Conservation (phyloP, 805 yeast genomes). For the Isabelozyma rhagii region DNA sequence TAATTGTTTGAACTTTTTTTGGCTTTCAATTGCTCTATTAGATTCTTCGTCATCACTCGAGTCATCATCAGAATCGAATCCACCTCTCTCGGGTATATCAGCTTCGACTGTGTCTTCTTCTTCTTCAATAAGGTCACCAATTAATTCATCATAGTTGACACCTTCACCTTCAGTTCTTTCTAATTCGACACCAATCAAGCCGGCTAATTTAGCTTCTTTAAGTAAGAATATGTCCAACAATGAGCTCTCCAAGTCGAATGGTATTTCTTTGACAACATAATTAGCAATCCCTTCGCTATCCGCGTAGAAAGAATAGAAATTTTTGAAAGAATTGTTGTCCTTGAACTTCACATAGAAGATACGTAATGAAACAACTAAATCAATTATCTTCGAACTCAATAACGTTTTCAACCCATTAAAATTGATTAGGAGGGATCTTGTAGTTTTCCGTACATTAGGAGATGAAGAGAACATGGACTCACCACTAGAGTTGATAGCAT, state of each 20-base stretch:
- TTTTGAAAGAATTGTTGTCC: constrained; percentile 21
- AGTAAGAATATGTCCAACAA: constrained; percentile 44
- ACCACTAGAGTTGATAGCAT: neutral
- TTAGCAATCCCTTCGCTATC: constrained; percentile 12
- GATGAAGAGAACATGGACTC: constrained; percentile 3
- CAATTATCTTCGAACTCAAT: constrained; percentile 24
- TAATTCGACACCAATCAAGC: constrained; percentile 29
- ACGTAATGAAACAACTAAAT: constrained; percentile 29
- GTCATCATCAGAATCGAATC: neutral
- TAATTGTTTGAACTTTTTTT: constrained; percentile 1
- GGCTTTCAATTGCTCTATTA: neutral
- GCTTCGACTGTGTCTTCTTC: constrained; percentile 9
- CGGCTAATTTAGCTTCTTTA: constrained; percentile 47
- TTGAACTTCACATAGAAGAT: constrained; percentile 29
- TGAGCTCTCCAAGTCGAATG: constrained; percentile 23
- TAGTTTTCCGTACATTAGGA: constrained; percentile 1
- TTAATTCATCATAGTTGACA: constrained; percentile 33
- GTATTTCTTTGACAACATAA: constrained; percentile 19
- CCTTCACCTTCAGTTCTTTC: constrained; percentile 55
- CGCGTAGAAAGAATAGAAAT: constrained; percentile 33
- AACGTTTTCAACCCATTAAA: constrained; percentile 21
- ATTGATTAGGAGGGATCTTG: constrained; percentile 10
- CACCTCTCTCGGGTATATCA: constrained; percentile 1
- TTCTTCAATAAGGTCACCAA: constrained; percentile 3
- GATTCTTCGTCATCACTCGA: constrained; percentile 1